Percentiles rank a stretch among this genome's conserved stretches.
phyloP scores from a whole-genome alignment of 2,329 filamentous ascomycete genomes.

The Myrmaecium sp. region DNA sequence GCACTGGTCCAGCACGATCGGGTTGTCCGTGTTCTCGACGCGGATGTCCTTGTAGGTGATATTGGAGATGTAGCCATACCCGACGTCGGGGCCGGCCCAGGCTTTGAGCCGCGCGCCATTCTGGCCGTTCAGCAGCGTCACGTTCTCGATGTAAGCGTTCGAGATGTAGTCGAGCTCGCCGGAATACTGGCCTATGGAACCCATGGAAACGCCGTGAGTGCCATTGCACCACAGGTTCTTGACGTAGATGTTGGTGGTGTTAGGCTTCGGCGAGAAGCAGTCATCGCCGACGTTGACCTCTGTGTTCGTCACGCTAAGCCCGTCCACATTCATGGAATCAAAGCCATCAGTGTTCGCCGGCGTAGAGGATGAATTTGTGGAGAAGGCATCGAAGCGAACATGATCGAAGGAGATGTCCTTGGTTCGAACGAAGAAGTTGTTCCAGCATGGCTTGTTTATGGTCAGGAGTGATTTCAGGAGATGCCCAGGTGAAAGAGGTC shows the following conservation, averaged over 20 bases:
- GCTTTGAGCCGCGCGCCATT: constrained; percentile 59
- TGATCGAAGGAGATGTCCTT: constrained; percentile 37
- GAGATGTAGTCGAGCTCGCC: constrained; percentile 49
- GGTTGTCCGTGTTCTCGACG: constrained; percentile 46
- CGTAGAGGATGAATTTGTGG: constrained; percentile 46
- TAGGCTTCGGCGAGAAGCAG: constrained; percentile 60
- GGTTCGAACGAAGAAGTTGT: constrained; percentile 42
- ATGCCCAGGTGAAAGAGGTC: no score
- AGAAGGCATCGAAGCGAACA: constrained; percentile 43
- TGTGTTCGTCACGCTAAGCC: constrained; percentile 51
- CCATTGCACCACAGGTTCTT: constrained; percentile 52
- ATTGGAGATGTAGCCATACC: constrained; percentile 44
- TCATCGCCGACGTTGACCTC: constrained; percentile 49
- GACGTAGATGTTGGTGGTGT: constrained; percentile 50
- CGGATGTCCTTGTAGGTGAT: constrained; percentile 48
- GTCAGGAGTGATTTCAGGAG: no score
- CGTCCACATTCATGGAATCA: constrained; percentile 45
- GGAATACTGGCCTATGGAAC: constrained; percentile 51
- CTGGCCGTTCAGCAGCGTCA: constrained; percentile 24
- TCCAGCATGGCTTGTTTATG: constrained; percentile 52
- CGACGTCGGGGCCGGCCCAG: constrained; percentile 48
- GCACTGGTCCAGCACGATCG: constrained; percentile 48
- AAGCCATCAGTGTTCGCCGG: constrained; percentile 40
- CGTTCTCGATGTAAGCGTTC: constrained; percentile 37
- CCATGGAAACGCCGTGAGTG: constrained; percentile 57